phyloP scores from a whole-genome alignment of 371 early-diverging fungal species.

The Mucor racemosus region DNA sequence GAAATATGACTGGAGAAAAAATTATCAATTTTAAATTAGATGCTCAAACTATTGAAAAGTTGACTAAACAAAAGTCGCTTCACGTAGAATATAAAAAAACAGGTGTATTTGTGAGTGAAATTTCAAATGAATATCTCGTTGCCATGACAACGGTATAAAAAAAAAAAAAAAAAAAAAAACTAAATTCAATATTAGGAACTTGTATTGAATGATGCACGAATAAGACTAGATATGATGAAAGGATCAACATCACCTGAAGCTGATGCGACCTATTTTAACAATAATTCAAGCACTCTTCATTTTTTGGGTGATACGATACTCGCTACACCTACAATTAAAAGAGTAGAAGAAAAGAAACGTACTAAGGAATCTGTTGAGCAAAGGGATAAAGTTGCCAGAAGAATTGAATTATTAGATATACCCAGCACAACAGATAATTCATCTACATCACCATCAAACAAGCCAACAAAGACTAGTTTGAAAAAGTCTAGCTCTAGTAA shows the following conservation, averaged over 20 bases:
- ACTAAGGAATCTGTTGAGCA: background rate
- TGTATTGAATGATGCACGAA: constrained; percentile 12
- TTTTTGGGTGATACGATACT: constrained; percentile 12
- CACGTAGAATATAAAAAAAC: background rate
- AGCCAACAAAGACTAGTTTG: background rate
- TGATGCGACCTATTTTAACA: constrained; percentile 16
- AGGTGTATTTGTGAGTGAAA: background rate
- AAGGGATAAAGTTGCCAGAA: constrained; percentile 7
- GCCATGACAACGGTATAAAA: background rate
- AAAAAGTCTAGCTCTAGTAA: background rate
- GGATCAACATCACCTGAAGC: background rate
- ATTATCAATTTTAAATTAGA: constrained; percentile 13
- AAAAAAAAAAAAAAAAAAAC: background rate
- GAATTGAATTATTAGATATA: constrained; percentile 19
- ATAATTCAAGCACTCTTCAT: constrained; percentile 18
- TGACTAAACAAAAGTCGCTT: constrained; percentile 9
- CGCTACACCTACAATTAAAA: background rate
- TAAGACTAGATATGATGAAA: constrained; percentile 8
- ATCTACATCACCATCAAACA: background rate
- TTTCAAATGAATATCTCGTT: background rate
- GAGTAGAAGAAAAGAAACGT: background rate
- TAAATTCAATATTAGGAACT: constrained; percentile 10
- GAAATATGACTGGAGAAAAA: constrained; percentile 11
- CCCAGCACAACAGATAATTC: constrained; percentile 6
- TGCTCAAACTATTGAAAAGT: constrained; percentile 8